A percentile compares a stretch with the other conserved stretches of the same genome.
Evolutionary conservation across 176 grass and related monocot species (phyloP).

Genomic region (Hyparrhenia diplandra): DNA sequence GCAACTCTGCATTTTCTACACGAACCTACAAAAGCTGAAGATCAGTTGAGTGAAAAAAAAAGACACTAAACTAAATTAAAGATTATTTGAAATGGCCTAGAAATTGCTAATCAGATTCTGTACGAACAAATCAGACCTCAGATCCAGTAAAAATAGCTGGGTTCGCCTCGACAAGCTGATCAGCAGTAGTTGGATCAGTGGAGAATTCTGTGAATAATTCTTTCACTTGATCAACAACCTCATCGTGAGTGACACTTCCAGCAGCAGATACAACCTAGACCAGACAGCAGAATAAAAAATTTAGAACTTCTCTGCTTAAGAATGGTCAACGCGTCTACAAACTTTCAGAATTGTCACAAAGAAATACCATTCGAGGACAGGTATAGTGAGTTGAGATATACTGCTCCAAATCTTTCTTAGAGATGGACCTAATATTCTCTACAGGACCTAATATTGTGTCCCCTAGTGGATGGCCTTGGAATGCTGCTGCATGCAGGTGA

Average conservation of each 20-base stretch:
- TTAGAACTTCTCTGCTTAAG: background rate
- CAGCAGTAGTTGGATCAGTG: conserved; percentile 73
- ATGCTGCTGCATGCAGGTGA: conserved; percentile 89
- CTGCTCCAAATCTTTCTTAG: conserved; percentile 61
- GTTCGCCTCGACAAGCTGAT: conserved; percentile 70
- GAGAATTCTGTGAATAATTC: conserved; percentile 87
- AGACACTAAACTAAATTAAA: conserved; percentile 8
- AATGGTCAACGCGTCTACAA: background rate
- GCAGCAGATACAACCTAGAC: conserved; percentile 91
- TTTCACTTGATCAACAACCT: conserved; percentile 70
- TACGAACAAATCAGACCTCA: conserved; percentile 50
- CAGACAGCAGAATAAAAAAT: background rate
- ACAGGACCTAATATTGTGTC: conserved; percentile 95
- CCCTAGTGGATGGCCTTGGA: conserved; percentile 72
- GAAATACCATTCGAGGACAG: conserved; percentile 78
- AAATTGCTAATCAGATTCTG: conserved; percentile 14
- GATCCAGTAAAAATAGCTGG: conserved; percentile 87
- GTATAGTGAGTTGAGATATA: conserved; percentile 96
- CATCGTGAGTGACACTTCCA: conserved; percentile 78
- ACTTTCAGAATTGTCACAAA: conserved; percentile 6
- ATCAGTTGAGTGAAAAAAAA: background rate
- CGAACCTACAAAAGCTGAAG: conserved; percentile 54
- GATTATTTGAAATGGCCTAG: conserved; percentile 21
- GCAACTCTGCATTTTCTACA: conserved; percentile 47
- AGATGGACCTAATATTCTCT: conserved; percentile 76